Conservation (phyloP, 2,329 filamentous ascomycete genomes). For the Claviceps spartinae region DNA sequence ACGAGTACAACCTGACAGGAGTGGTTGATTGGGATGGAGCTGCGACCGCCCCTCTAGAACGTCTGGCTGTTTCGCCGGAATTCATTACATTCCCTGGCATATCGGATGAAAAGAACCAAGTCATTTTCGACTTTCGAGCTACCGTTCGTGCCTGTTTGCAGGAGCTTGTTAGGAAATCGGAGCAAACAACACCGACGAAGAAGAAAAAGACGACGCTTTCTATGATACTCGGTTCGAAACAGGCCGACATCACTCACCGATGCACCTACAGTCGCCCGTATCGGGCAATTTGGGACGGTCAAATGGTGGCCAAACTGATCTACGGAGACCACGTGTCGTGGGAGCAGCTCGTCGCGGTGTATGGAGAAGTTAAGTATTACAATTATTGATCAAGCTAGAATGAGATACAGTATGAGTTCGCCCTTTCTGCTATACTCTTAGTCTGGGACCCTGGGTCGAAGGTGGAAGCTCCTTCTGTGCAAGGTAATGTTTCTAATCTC, state of each 20-base stretch:
- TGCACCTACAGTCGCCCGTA: constrained; percentile 5
- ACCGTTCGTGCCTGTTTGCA: constrained; percentile 3
- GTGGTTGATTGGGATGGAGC: constrained; percentile 2
- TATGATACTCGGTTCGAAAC: constrained; percentile 5
- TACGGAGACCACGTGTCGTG: constrained; percentile 1
- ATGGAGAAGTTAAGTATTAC: constrained; percentile 1
- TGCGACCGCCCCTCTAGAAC: constrained; percentile 3
- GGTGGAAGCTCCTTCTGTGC: no score
- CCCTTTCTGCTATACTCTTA: no score
- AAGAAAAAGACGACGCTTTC: constrained; percentile 2
- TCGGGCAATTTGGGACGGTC: constrained; percentile 3
- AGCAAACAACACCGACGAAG: not conserved
- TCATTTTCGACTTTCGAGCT: constrained; percentile 3
- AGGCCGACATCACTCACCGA: constrained; percentile 4
- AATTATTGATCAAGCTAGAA: not conserved
- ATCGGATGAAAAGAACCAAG: constrained; percentile 2
- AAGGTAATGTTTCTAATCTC: no score
- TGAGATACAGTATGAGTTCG: no score
- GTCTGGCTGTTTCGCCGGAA: constrained; percentile 6
- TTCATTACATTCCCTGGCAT: constrained; percentile 5
- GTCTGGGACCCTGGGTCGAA: not conserved
- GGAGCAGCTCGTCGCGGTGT: constrained; percentile 4
- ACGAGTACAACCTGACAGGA: constrained; percentile 3
- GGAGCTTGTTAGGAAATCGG: not conserved
- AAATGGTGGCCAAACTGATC: constrained; percentile 3